Evolutionary conservation across 2,329 filamentous ascomycete species (phyloP).

Genomic region (Chaetomium olivaceum): DNA sequence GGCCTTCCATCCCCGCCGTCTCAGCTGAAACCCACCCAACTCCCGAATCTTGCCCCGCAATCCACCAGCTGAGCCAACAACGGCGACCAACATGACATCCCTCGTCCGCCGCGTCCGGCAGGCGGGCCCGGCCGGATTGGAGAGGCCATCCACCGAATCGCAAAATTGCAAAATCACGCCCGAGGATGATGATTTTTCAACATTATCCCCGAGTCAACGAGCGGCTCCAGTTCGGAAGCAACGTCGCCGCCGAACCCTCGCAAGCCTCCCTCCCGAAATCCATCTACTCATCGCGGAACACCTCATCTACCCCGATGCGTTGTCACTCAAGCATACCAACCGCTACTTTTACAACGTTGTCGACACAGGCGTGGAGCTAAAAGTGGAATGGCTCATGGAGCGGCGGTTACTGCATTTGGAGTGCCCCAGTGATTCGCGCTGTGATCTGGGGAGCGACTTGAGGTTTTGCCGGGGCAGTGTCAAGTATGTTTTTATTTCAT

Average conservation of each 20-base stretch:
- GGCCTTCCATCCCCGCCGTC: not conserved
- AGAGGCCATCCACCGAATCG: not conserved
- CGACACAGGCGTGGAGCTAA: conserved; percentile 64
- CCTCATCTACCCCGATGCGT: conserved; percentile 69
- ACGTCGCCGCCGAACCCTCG: conserved; percentile 37
- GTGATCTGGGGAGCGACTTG: conserved; percentile 60
- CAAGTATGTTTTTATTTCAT: conserved; percentile 41
- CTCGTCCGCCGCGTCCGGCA: conserved; percentile 17
- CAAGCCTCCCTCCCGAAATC: conserved; percentile 64
- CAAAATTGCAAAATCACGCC: not conserved
- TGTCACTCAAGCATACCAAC: conserved; percentile 68
- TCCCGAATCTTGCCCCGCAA: conserved; percentile 2
- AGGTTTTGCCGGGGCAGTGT: conserved; percentile 62
- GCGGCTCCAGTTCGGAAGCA: not conserved
- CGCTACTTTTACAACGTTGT: conserved; percentile 65
- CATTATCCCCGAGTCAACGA: not conserved
- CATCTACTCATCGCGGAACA: conserved; percentile 61
- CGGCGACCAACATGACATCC: conserved; percentile 18
- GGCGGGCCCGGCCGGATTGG: not conserved
- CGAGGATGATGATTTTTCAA: not conserved
- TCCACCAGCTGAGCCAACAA: not conserved
- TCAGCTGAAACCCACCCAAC: not conserved
- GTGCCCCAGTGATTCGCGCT: conserved; percentile 60
- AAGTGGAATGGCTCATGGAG: conserved; percentile 69
- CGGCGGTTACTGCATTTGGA: conserved; percentile 63